A percentile compares a stretch with the other conserved stretches of the same genome.
Conservation (phyloP, 257 asterid genomes). For the Fraxinus anomala region DNA sequence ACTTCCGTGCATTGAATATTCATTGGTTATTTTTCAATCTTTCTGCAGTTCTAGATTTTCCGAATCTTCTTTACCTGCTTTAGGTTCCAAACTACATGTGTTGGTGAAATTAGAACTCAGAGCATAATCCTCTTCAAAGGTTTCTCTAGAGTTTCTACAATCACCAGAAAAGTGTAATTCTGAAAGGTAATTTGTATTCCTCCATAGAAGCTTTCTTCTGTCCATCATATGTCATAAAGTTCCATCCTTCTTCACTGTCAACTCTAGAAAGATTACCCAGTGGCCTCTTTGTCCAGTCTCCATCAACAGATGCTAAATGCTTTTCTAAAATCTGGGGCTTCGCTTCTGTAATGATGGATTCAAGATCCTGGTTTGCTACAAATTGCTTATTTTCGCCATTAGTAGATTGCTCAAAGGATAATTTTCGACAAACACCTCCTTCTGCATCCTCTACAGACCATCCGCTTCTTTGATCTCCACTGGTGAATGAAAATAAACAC, state of each 20-base stretch:
- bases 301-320: background rate
- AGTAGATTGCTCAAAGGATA: constrained; percentile 31
- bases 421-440: constrained; percentile 33
- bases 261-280: constrained; percentile 10
- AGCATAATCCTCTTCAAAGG: constrained; percentile 11
- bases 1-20: background rate
- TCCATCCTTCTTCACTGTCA: constrained; percentile 17
- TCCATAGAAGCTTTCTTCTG: constrained; percentile 2
- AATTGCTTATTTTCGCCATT: constrained; percentile 19
- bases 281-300: constrained; percentile 7
- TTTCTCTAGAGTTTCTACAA: background rate
- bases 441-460: constrained; percentile 13
- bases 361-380: constrained; percentile 17
- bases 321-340: constrained; percentile 9
- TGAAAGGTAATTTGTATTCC: background rate
- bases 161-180: constrained; percentile 10
- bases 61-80: constrained; percentile 14
- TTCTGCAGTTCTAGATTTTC: constrained; percentile 5
- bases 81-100: background rate
- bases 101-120: background rate
- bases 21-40: background rate
- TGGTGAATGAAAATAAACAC: constrained; percentile 9
- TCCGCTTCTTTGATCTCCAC: constrained; percentile 28
- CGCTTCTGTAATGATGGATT: constrained; percentile 16
- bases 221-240: constrained; percentile 2